These are phyloP conservation scores for Aschersonia sp. DNA, from an alignment of 2,329 filamentous ascomycete genomes.

Conservation along the genomic window DNA sequence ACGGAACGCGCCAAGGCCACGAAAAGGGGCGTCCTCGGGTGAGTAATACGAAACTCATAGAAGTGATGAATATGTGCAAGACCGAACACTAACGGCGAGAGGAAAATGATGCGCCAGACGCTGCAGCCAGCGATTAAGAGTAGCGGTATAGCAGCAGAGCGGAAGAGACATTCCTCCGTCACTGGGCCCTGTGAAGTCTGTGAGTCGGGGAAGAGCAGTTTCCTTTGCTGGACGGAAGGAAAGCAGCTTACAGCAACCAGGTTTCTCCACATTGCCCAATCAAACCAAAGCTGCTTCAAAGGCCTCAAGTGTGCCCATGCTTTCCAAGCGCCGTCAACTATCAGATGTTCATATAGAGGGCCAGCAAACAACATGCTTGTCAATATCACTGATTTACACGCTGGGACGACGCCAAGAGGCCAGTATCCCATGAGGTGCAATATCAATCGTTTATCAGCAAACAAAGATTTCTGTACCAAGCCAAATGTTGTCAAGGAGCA, in stretches of 20 bases:
- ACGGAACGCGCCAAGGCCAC: conserved; percentile 56
- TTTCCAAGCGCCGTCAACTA: conserved; percentile 59
- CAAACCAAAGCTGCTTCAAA: conserved; percentile 45
- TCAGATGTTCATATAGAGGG: conserved; percentile 65
- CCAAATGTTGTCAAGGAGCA: conserved; percentile 54
- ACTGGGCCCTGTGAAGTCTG: conserved; percentile 50
- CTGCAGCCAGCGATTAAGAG: conserved; percentile 57
- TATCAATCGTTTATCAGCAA: background rate
- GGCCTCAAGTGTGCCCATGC: conserved; percentile 44
- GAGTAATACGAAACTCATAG: conserved; percentile 79
- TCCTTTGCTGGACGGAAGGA: background rate
- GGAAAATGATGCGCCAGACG: conserved; percentile 51
- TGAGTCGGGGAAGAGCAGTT: background rate
- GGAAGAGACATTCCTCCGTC: conserved; percentile 90
- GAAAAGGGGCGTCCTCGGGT: conserved; percentile 52
- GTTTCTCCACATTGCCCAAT: conserved; percentile 79
- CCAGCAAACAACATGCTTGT: conserved; percentile 70
- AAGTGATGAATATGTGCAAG: conserved; percentile 91
- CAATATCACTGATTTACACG: conserved; percentile 49
- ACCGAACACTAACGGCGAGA: conserved; percentile 80
- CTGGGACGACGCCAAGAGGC: conserved; percentile 55
- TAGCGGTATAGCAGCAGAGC: conserved; percentile 71
- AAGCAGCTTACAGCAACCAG: conserved; percentile 55
- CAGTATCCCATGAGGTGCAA: conserved; percentile 67
- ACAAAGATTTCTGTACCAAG: conserved; percentile 31